Conservation (phyloP, 2,329 filamentous ascomycete genomes). For the Penicillium sp. region DNA sequence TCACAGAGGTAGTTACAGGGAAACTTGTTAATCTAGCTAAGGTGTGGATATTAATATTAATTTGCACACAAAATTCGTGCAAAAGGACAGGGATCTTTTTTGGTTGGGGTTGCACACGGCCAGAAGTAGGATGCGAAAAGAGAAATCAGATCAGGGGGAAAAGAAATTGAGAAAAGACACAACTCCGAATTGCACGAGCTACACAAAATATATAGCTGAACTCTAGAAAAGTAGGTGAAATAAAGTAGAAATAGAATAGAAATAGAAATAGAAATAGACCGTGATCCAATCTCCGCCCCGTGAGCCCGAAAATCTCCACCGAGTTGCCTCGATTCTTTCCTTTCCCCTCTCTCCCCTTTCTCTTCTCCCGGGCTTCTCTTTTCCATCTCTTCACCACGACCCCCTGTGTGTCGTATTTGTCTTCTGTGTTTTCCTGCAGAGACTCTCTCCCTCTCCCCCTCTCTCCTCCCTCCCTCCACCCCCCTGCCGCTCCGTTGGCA, state of each 20-base stretch:
- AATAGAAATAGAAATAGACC: not conserved
- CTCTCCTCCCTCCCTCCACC: slow-evolving; percentile 15
- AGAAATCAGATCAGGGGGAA: not conserved
- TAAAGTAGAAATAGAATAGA: not conserved
- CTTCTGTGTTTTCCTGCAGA: slow-evolving; percentile 28
- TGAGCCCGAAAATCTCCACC: slow-evolving; percentile 21
- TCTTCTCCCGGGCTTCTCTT: slow-evolving; percentile 17
- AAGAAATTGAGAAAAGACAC: not conserved
- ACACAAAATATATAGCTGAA: not conserved
- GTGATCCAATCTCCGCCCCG: slow-evolving; percentile 16
- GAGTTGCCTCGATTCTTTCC: slow-evolving; percentile 14
- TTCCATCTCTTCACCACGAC: slow-evolving; percentile 30
- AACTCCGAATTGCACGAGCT: not conserved
- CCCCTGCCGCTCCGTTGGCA: slow-evolving; percentile 29
- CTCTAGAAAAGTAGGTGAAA: not conserved
- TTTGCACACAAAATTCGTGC: not conserved
- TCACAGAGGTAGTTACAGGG: not conserved
- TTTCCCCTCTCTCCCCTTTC: slow-evolving; percentile 16
- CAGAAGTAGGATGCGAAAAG: not conserved
- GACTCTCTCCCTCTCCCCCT: slow-evolving; percentile 19
- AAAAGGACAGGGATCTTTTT: not conserved
- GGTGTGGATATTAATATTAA: not conserved
- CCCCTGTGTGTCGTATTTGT: slow-evolving; percentile 27
- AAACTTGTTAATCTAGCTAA: not conserved
- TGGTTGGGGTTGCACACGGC: not conserved